Conservation (phyloP, 2,329 filamentous ascomycete species). For the Ophiostoma australiae region DNA sequence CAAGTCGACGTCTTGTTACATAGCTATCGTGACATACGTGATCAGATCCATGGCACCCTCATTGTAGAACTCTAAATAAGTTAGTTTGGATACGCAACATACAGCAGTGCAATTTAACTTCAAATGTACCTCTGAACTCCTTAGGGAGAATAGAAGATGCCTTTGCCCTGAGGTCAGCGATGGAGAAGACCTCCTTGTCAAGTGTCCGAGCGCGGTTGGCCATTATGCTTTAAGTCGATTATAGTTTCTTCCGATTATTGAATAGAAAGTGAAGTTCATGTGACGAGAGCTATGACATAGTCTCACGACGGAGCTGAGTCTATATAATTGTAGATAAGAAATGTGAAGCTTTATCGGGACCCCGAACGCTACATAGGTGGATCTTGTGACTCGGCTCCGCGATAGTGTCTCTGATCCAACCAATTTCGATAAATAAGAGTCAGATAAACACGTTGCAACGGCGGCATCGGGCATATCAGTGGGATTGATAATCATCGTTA, state of each 20-base stretch:
- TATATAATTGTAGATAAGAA: slow-evolving; percentile 1
- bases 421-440: background rate
- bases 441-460: background rate
- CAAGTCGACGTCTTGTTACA: background rate
- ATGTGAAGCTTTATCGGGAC: background rate
- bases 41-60: slow-evolving; percentile 24
- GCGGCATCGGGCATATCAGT: background rate
- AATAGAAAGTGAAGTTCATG: background rate
- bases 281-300: background rate
- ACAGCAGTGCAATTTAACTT: background rate
- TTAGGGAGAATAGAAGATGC: background rate
- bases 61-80: slow-evolving; percentile 16
- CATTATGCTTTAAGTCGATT: background rate
- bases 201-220: slow-evolving; percentile 1
- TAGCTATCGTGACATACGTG: background rate
- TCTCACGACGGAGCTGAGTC: background rate
- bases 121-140: background rate
- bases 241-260: background rate
- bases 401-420: background rate
- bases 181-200: background rate
- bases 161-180: slow-evolving; percentile 18
- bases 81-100: background rate
- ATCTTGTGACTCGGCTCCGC: background rate
- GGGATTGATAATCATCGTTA: background rate
- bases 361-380: background rate